These are phyloP conservation scores for Cudoniella acicularis DNA, from an alignment of 495 filamentous ascomycete genomes.

Conservation along the genomic window DNA sequence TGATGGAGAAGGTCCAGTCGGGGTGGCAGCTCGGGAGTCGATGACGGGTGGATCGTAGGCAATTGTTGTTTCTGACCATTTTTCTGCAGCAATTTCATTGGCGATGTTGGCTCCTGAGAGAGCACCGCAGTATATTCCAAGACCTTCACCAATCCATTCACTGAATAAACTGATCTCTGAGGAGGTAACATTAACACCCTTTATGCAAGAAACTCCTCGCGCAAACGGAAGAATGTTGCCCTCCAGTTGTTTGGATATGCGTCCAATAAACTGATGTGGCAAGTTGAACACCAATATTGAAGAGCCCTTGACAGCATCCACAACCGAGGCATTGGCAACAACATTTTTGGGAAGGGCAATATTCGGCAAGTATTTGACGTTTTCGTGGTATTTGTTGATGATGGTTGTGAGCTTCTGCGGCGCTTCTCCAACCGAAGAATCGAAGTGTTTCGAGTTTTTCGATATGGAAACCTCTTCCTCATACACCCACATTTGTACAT, in stretches of 20 bases:
- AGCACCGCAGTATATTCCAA: slow-evolving; percentile 96
- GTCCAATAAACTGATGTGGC: slow-evolving; percentile 94
- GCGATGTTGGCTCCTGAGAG: slow-evolving; percentile 97
- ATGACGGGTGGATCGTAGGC: slow-evolving; percentile 92
- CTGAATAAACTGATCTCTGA: slow-evolving; percentile 82
- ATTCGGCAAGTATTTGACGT: slow-evolving; percentile 91
- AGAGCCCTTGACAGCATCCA: slow-evolving; percentile 74
- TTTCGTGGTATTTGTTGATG: slow-evolving; percentile 93
- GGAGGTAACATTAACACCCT: slow-evolving; percentile 88
- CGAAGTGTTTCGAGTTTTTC: slow-evolving; percentile 58
- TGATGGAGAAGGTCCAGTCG: slow-evolving; percentile 51
- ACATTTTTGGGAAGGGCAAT: slow-evolving; percentile 83
- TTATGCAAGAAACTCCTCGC: slow-evolving; percentile 94
- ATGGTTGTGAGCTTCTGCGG: slow-evolving; percentile 82
- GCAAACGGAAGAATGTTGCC: slow-evolving; percentile 89
- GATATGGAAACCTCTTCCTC: slow-evolving; percentile 79
- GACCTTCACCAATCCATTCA: slow-evolving; percentile 84
- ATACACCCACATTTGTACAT: slow-evolving; percentile 97
- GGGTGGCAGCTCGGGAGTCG: slow-evolving; percentile 68
- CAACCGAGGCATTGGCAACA: slow-evolving; percentile 82
- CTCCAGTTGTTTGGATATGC: slow-evolving; percentile 78
- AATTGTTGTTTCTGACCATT: slow-evolving; percentile 94
- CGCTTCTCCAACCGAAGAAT: slow-evolving; percentile 36
- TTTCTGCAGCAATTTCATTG: slow-evolving; percentile 88
- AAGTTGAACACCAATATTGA: slow-evolving; percentile 95